These are phyloP conservation scores for Nitzschia sp. DNA, from an alignment of 108 stramenopile genomes.

Conservation along the genomic window DNA sequence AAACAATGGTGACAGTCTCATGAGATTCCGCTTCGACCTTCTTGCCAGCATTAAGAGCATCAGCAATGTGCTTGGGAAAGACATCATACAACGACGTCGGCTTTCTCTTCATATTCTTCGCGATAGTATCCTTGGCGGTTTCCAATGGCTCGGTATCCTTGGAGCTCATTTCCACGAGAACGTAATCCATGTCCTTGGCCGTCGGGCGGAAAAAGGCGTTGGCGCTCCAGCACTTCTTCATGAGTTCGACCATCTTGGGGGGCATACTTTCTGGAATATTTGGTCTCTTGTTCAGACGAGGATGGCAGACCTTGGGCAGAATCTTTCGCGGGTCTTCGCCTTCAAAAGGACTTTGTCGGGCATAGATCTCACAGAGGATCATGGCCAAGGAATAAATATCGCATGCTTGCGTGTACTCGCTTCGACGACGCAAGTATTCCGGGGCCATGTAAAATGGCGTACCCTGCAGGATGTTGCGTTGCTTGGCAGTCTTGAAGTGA, in stretches of 20 bases:
- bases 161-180: conserved; percentile 45
- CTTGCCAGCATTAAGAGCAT: conserved; percentile 41
- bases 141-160: conserved; percentile 40
- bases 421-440: conserved; percentile 52
- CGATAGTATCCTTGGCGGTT: conserved; percentile 14
- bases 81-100: conserved; percentile 18
- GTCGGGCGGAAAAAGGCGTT: conserved; percentile 16
- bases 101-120: conserved; percentile 27
- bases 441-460: conserved; percentile 93
- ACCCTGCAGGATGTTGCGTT: conserved; percentile 31
- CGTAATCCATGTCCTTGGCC: conserved; percentile 23
- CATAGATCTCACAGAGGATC: conserved; percentile 54
- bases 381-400: conserved; percentile 69
- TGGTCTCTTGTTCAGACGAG: conserved; percentile 28
- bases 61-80: conserved; percentile 54
- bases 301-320: neutral
- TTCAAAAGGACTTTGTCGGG: conserved; percentile 50
- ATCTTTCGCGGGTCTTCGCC: conserved; percentile 43
- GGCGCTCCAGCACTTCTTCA: conserved; percentile 27
- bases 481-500: conserved; percentile 89
- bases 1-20: conserved; percentile 38
- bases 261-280: conserved; percentile 17
- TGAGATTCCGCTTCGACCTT: conserved; percentile 39
- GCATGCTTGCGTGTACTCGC: conserved; percentile 42
- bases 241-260: conserved; percentile 3